Conservation (phyloP, 2,329 filamentous ascomycete genomes). For the Ascocoryne sarcoides region DNA sequence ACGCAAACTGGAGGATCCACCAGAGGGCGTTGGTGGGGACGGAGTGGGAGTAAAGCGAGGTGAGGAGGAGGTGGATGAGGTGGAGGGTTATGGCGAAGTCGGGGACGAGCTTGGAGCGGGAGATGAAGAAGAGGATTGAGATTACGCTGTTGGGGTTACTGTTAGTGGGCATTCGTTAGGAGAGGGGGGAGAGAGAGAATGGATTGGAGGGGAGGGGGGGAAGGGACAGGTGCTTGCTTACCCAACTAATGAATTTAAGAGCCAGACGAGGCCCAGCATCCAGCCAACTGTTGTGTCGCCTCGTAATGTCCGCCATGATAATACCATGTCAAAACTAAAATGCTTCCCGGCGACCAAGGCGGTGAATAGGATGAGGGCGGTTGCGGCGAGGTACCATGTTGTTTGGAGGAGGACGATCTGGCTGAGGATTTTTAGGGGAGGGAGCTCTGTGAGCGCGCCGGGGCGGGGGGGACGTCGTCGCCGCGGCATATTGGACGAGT, state of each 20-base stretch:
- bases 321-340: conserved; percentile 48
- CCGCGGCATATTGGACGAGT: conserved; percentile 28
- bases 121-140: conserved; percentile 73
- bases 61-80: conserved; percentile 69
- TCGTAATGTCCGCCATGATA: conserved; percentile 54
- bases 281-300: conserved; percentile 63
- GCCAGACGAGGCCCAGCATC: conserved; percentile 60
- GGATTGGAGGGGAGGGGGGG: too few relatives aligned
- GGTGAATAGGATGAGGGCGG: conserved; percentile 57
- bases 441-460: conserved; percentile 57
- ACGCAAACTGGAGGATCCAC: conserved; percentile 65
- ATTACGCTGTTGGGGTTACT: conserved; percentile 57
- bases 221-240: conserved; percentile 38
- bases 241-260: conserved; percentile 56
- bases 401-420: conserved; percentile 58
- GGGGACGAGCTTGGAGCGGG: conserved; percentile 85
- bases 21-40: conserved; percentile 74
- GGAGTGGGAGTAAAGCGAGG: conserved; percentile 67
- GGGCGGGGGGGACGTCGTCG: conserved; percentile 54
- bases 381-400: conserved; percentile 54
- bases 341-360: conserved; percentile 55
- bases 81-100: conserved; percentile 91
- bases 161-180: conserved; percentile 1
- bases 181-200: background rate
- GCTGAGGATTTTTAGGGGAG: conserved; percentile 56